These are phyloP conservation scores for Batrachochytrium dendrobatidis DNA, from an alignment of 371 early-diverging fungal species.

Conservation along the genomic window DNA sequence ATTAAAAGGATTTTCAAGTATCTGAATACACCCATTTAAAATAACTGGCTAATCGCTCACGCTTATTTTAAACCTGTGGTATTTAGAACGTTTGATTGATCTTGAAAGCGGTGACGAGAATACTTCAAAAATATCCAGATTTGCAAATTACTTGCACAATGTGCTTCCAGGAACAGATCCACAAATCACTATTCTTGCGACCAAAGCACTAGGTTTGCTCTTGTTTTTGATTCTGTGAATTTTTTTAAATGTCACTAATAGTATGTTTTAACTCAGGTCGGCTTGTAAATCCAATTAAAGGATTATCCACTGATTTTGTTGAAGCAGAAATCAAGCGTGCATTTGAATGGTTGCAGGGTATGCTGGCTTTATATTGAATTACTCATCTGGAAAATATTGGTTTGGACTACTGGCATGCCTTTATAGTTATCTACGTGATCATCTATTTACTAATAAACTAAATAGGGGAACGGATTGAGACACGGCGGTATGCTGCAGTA, in stretches of 20 bases:
- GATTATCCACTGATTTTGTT: slow-evolving; percentile 63
- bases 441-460: not conserved
- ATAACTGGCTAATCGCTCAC: not conserved
- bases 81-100: slow-evolving; percentile 72
- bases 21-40: not conserved
- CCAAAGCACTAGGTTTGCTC: slow-evolving; percentile 65
- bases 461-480: slow-evolving; percentile 62
- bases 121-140: slow-evolving; percentile 70
- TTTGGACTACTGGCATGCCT: too few relatives aligned
- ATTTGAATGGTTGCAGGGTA: slow-evolving; percentile 83
- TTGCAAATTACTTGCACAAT: slow-evolving; percentile 77
- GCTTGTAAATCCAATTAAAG: not conserved
- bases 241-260: too few relatives aligned
- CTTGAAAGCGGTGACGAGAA: slow-evolving; percentile 71
- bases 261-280: too few relatives aligned
- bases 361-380: not conserved
- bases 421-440: not conserved
- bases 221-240: not conserved
- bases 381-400: too few relatives aligned
- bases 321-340: slow-evolving; percentile 84
- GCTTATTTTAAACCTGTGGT: not conserved
- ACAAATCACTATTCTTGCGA: slow-evolving; percentile 74
- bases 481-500: slow-evolving; percentile 79
- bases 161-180: slow-evolving; percentile 77
- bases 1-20: not conserved